phyloP scores from a whole-genome alignment of 2,329 filamentous ascomycete genomes.

The Phialophora tarda region DNA sequence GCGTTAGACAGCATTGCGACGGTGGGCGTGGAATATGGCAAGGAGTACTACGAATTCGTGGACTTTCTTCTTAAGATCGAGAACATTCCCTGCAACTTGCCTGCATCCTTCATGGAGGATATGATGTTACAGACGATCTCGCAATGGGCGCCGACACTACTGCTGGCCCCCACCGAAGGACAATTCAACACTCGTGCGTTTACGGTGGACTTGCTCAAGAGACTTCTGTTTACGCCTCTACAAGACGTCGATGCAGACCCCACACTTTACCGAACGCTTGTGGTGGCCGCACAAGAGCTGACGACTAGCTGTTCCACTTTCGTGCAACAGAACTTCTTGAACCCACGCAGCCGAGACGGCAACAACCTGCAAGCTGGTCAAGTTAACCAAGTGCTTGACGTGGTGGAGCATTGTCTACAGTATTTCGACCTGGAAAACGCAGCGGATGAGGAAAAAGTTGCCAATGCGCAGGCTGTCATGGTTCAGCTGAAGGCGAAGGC shows the following conservation, averaged over 20 bases:
- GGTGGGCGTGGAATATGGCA: constrained; percentile 55
- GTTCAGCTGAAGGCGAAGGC: constrained; percentile 28
- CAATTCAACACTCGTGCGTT: constrained; percentile 50
- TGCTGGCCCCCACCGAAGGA: constrained; percentile 56
- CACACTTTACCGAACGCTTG: constrained; percentile 19
- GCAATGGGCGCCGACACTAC: constrained; percentile 59
- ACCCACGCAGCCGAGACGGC: constrained; percentile 22
- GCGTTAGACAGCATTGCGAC: constrained; percentile 55
- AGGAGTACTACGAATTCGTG: constrained; percentile 59
- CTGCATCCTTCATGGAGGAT: constrained; percentile 44
- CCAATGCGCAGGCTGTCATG: constrained; percentile 26
- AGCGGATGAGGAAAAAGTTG: constrained; percentile 30
- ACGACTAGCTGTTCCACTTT: constrained; percentile 24
- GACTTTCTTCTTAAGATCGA: constrained; percentile 55
- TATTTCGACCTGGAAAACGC: constrained; percentile 33
- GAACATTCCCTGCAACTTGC: constrained; percentile 40
- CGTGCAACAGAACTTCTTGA: constrained; percentile 30
- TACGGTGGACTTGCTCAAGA: constrained; percentile 52
- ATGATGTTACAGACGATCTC: constrained; percentile 50
- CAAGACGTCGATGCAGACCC: constrained; percentile 42
- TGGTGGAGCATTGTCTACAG: constrained; percentile 32
- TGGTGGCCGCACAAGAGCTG: constrained; percentile 25
- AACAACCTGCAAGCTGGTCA: constrained; percentile 33
- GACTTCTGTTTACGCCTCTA: constrained; percentile 49
- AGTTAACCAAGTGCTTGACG: constrained; percentile 32